phyloP scores from a whole-genome alignment of 2,329 filamentous ascomycete species.

The Metarhizium humberi region DNA sequence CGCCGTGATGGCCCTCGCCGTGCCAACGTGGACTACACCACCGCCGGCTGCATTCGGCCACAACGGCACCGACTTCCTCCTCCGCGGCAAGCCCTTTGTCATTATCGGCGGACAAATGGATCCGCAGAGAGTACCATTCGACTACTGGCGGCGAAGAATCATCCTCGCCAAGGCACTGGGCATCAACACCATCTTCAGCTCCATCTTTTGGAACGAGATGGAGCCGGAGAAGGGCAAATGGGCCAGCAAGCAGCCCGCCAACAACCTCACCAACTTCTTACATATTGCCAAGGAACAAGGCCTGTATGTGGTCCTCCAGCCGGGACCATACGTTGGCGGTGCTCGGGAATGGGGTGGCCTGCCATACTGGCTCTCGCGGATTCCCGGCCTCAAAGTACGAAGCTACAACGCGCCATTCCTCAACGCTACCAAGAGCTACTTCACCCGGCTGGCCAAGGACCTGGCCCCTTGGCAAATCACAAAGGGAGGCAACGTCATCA shows the following conservation, averaged over 20 bases:
- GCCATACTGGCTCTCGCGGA: constrained; percentile 31
- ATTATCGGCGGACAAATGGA: constrained; percentile 34
- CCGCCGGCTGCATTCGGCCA: constrained; percentile 12
- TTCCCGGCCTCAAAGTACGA: constrained; percentile 25
- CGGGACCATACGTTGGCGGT: constrained; percentile 36
- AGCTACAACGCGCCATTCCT: constrained; percentile 28
- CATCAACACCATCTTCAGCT: constrained; percentile 39
- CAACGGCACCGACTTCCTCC: background rate
- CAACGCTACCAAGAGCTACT: constrained; percentile 23
- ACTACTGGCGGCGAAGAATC: constrained; percentile 36
- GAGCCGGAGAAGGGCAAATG: constrained; percentile 28
- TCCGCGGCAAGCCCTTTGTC: background rate
- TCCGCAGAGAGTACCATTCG: constrained; percentile 33
- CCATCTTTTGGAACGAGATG: constrained; percentile 38
- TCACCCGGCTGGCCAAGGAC: constrained; percentile 25
- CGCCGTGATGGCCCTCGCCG: background rate
- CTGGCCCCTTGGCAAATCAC: constrained; percentile 26
- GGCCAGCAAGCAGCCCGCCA: constrained; percentile 14
- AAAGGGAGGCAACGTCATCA: constrained; percentile 33
- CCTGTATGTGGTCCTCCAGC: constrained; percentile 33
- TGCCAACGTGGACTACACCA: background rate
- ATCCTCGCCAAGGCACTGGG: constrained; percentile 36
- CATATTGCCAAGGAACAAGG: constrained; percentile 35
- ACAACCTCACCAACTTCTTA: constrained; percentile 40
- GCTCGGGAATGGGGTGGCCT: constrained; percentile 38